phyloP scores from a whole-genome alignment of 2,329 filamentous ascomycete species.

The Ophiocordyceps camponoti-leonardi region DNA sequence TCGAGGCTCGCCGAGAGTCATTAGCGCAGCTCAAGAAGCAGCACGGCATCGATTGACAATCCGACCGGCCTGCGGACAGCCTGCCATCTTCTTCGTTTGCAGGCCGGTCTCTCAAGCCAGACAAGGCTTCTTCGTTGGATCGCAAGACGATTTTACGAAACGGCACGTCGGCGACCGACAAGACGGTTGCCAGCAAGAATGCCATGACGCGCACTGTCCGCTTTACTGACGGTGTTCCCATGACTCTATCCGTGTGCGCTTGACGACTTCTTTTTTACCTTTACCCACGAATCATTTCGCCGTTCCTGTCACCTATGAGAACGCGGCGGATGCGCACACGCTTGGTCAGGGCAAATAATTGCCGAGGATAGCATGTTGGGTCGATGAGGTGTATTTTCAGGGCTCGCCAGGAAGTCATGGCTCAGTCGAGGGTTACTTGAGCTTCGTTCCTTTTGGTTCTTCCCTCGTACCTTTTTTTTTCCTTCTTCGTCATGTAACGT shows the following conservation, averaged over 20 bases:
- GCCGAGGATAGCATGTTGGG: background rate
- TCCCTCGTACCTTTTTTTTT: background rate
- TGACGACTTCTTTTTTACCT: constrained; percentile 10
- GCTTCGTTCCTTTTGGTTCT: background rate
- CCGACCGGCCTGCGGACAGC: constrained; percentile 48
- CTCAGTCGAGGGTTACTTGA: background rate
- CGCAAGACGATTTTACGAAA: constrained; percentile 27
- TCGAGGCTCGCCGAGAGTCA: constrained; percentile 86
- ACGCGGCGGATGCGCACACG: too few relatives aligned
- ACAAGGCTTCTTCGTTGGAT: constrained; percentile 20
- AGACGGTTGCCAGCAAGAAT: constrained; percentile 17
- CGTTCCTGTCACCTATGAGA: too few relatives aligned
- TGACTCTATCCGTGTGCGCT: constrained; percentile 19
- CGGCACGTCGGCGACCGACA: constrained; percentile 18
- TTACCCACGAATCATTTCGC: background rate
- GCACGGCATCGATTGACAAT: constrained; percentile 95
- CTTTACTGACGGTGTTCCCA: constrained; percentile 22
- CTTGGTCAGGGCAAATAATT: background rate
- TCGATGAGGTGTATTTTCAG: background rate
- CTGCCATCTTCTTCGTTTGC: constrained; percentile 31
- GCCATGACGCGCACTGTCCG: constrained; percentile 21
- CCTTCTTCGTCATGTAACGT: background rate
- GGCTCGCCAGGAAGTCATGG: background rate
- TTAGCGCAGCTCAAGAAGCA: constrained; percentile 96
- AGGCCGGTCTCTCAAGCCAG: constrained; percentile 41